These are phyloP conservation scores for Dryas integrifolia DNA, from an alignment of 331 rosid species.

Conservation along the genomic window DNA sequence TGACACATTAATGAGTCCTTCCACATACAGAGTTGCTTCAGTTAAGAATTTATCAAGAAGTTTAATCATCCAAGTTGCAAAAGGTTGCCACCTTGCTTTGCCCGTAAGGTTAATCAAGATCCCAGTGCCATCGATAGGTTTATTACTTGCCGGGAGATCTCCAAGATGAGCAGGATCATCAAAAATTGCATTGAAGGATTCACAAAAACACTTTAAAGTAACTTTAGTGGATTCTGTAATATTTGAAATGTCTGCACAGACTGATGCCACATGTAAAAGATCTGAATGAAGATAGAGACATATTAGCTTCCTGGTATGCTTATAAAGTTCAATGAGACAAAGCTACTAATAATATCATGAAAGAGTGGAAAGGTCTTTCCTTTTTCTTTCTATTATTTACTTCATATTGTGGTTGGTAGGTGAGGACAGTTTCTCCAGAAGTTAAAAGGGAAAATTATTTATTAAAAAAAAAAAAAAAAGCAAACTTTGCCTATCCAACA, in stretches of 20 bases:
- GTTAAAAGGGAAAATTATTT: no score
- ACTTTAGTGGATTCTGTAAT: slow-evolving; percentile 40
- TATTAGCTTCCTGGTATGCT: slow-evolving; percentile 1
- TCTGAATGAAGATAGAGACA: slow-evolving; percentile 42
- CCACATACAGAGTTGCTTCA: slow-evolving; percentile 84
- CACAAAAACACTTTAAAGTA: slow-evolving; percentile 58
- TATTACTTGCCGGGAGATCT: slow-evolving; percentile 53
- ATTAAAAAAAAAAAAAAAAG: neutral
- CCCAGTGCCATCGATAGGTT: slow-evolving; percentile 63
- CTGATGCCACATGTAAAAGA: slow-evolving; percentile 52
- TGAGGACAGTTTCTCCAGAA: no score
- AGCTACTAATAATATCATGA: neutral
- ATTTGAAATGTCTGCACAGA: slow-evolving; percentile 32
- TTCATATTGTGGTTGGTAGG: no score
- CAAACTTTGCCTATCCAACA: neutral
- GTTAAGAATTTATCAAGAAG: slow-evolving; percentile 69
- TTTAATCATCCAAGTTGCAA: slow-evolving; percentile 80
- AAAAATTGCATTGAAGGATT: slow-evolving; percentile 47
- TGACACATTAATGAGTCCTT: slow-evolving; percentile 61
- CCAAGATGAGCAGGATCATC: slow-evolving; percentile 53
- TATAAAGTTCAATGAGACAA: neutral
- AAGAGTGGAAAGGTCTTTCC: no score
- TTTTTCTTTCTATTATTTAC: no score
- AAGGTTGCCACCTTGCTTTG: slow-evolving; percentile 66
- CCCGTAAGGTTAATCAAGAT: slow-evolving; percentile 58